Evolutionary conservation across 2,329 filamentous ascomycete species (phyloP), one percentile per base, ranked within the genome.

Genomic region (Coleophoma eucalyptorum): DNA sequence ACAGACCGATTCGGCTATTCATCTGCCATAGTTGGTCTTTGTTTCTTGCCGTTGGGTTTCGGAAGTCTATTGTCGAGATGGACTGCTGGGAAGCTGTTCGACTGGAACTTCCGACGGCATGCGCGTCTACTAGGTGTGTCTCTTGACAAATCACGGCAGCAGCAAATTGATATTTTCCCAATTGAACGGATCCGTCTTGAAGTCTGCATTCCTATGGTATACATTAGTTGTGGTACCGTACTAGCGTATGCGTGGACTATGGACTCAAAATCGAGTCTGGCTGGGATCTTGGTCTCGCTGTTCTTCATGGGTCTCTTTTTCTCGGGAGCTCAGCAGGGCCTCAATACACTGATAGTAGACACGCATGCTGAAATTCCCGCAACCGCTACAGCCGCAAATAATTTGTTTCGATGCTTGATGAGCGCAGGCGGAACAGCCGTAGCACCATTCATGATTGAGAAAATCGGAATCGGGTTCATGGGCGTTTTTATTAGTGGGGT

Each of bases 91-190:
- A 64, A 66, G 15, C 48, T 80, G 2, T 65, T 81, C 2, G 80
- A 84, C 26, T 34, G 80, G 77, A 90, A 90, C 66, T 93, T 87
- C 65, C 75, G 82, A 5, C 79, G 86, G 34, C 77, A 82, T 44
- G 86, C 87, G 1, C 73, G 72, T 43, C 75, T 74, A 21, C 69
- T 83, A 13, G 81, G 81, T 7, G 69, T 89, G 48, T 67, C 72
- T 2, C 76, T 88, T 55, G 77, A 78, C 53, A 75, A 72, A 52
- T 80, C 77, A 54, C 78, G 80, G 42, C 66, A 57, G 15, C 53
- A 58, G 11, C 51, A 58, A 46, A 50, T 59, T 48, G 16, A 37
- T 10, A 49, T 56, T 15, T 61, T 62, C 43, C 60, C 60, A 1
- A 52, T 62, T 12, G 59, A 62, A 44, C 21, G 48, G 15, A 59